Base-by-base conservation (phyloP, 2,329 filamentous ascomycete genomes). In the Colletotrichum higginsianum region DNA sequence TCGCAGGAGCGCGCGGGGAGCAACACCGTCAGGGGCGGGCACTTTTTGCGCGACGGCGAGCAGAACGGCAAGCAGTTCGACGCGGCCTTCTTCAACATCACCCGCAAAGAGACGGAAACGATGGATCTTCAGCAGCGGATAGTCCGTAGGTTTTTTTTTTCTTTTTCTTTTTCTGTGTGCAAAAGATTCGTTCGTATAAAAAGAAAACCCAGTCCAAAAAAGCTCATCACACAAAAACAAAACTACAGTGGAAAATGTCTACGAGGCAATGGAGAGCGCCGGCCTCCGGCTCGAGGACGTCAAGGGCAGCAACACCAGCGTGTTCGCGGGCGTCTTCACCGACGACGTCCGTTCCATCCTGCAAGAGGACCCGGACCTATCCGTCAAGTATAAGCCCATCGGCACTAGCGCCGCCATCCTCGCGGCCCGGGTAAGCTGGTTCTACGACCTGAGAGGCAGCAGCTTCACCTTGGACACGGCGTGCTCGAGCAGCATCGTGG, bases 241-340 rank as follows among this genome's bases (percentile, higher is more conserved):
- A 79, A 50, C 77, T 77, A 11, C 76, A 79, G 64, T 80, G 3
- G 78, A 79, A 61, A 61, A 75, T 35, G 75, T 75, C 4, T 78
- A 76, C 53, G 77, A 80, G 46, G 71, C 76, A 9, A 74, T 79
- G 46, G 77, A 80, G 52, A 76, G 77, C 67, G 84, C 68, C 6
- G 85, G 85, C 1, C 80, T 86, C 15, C 79, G 80, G 1, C 61
- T 68, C 60, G 21, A 63, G 16, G 18, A 63, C 55, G 18, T 72
- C 12, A 18, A 61, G 26, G 67, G 60, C 77, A 84, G 79, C 53
- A 80, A 85, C 63, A 82, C 85, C 1, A 81, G 84, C 4, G 86
- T 88, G 2, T 88, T 84, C 69, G 83, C 87, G 7, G 86, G 86
- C 16, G 85, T 84, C 1, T 86, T 86, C 69, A 84, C 86, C 42